Evolutionary conservation across 768 basidiomycete genomes (phyloP), one percentile per base, ranked within the genome.

Genomic region (Hypholoma sublateritium): DNA sequence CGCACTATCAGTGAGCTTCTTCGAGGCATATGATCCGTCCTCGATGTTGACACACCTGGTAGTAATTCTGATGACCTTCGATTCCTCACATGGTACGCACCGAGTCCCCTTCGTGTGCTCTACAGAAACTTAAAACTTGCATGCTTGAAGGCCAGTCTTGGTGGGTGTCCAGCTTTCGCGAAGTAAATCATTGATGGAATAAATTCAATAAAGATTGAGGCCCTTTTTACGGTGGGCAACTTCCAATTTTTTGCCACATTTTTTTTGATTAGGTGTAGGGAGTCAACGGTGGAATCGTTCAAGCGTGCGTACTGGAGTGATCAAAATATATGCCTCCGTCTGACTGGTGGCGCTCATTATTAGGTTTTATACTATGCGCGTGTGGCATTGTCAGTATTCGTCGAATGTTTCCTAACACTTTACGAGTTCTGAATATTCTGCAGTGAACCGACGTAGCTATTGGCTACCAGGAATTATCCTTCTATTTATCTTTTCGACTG

Each of bases 211-310:
- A 37, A 81, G 80, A 69, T 79, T 44, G 79, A 80, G 61, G 79
- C 77, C 0, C 55, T 80, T 9, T 77, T 78, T 37, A 78, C 77
- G 34, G 80, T 81, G 61, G 7, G 74, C 65, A 17, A 4, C 6
- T 16, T 16, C 24, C 6, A 12, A 19, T 24, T 50, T 24, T 32
- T 39, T 37, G 13, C 19, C 14, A 35, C 9, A 2, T 22, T 54
- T 3, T 16, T 21, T 43, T 32, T 11, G n/a, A 19, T 5, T 55
- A 53, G 9, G 60, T 58, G 35, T 65, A 84, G 78, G 82, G 79
- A 3, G 61, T 82, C 17, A 83, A 80, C 12, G 80, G 76, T 5
- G 69, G 76, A 41, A 66, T 83, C 19, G 83, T 85, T 5, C 85
- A 86, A 69, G 74, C 72, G 80, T 79, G 32, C 36, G 73, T 67